Evolutionary conservation across 2,329 filamentous ascomycete species (phyloP), one percentile per base, ranked within the genome.

Genomic region (Amesomyces nigricolor): DNA sequence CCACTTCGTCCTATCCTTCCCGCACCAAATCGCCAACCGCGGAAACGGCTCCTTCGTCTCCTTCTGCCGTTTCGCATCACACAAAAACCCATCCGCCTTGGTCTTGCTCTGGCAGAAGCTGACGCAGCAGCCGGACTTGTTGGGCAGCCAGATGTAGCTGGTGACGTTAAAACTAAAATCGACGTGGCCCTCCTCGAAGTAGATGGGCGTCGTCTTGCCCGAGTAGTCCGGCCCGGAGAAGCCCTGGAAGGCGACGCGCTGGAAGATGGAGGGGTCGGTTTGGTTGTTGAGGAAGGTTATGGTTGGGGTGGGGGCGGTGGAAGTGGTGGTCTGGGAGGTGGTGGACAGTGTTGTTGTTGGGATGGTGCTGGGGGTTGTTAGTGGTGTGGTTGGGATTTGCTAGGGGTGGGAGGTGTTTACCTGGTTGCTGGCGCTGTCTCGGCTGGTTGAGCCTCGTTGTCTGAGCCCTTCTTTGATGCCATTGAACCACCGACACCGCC

Each of bases 161-260:
- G 32, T 17, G 26, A 39, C 47, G 4, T 51, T 38, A 22, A 66
- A 58, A 4, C 30, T 38, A 7, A 68, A 40, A 46, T 68, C 60
- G 50, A 58, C 47, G 43, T 62, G 64, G 16, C 64, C 67, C 45
- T 67, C 64, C 4, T 64, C 50, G 10, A 19, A 29, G 39, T 63
- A 51, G 30, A 71, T 45, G 0, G 52, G n/a, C 4, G 68, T 67
- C 22, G 44, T 48, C 0, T 61, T 51, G 14, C 68, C 68, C 2
- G 13, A 29, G 55, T 63, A 70, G 40, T 66, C 59, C 2, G 43
- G 1, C 6, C 58, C 56, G 0, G 64, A 62, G 46, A 65, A 72
- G 7, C 56, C 69, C 50, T 72, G 70, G 63, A 72, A 72, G 4
- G 62, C 63, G 19, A 67, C 65, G 1, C 57, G 4, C 42, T 55